Evolutionary conservation across 2,329 filamentous ascomycete species (phyloP).

Genomic region (Ustulina deusta): DNA sequence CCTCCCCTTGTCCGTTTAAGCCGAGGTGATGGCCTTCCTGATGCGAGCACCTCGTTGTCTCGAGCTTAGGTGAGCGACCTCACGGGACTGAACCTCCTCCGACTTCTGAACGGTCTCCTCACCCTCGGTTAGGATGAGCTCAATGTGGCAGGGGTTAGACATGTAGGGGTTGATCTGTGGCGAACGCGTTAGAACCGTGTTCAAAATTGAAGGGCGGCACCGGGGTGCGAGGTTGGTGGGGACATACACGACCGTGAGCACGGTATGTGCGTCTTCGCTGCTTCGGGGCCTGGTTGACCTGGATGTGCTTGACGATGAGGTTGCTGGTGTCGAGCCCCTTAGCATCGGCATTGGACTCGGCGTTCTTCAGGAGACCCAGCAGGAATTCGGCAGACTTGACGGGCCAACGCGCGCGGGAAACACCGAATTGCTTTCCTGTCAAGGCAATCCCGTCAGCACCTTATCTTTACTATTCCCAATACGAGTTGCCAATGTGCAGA

Average conservation of each 20-base stretch:
- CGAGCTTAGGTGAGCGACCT: slow-evolving; percentile 79
- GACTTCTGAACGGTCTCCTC: slow-evolving; percentile 97
- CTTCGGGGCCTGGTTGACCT: slow-evolving; percentile 99
- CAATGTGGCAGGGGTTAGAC: slow-evolving; percentile 99
- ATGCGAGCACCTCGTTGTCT: slow-evolving; percentile 86
- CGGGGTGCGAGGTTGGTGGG: slow-evolving; percentile 18
- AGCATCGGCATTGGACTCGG: slow-evolving; percentile 95
- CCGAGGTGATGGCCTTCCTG: slow-evolving; percentile 73
- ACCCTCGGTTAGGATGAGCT: slow-evolving; percentile 98
- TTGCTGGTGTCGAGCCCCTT: slow-evolving; percentile 98
- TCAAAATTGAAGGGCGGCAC: background rate
- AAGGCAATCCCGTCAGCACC: slow-evolving; percentile 40
- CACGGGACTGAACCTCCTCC: slow-evolving; percentile 73
- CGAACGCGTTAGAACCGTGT: slow-evolving; percentile 24
- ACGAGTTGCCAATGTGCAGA: slow-evolving; percentile 21
- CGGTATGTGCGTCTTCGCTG: slow-evolving; percentile 99
- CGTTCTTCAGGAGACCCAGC: slow-evolving; percentile 96
- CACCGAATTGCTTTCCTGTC: slow-evolving; percentile 98
- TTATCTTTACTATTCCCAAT: slow-evolving; percentile 1
- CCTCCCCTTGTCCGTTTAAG: slow-evolving; percentile 59
- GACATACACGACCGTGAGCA: slow-evolving; percentile 98
- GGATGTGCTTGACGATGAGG: slow-evolving; percentile 99
- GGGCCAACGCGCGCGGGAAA: slow-evolving; percentile 98
- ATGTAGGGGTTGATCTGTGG: slow-evolving; percentile 99
- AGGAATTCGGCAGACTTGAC: slow-evolving; percentile 99